Base-by-base conservation (phyloP, 2,329 filamentous ascomycete species). In the Orbilia quercus region DNA sequence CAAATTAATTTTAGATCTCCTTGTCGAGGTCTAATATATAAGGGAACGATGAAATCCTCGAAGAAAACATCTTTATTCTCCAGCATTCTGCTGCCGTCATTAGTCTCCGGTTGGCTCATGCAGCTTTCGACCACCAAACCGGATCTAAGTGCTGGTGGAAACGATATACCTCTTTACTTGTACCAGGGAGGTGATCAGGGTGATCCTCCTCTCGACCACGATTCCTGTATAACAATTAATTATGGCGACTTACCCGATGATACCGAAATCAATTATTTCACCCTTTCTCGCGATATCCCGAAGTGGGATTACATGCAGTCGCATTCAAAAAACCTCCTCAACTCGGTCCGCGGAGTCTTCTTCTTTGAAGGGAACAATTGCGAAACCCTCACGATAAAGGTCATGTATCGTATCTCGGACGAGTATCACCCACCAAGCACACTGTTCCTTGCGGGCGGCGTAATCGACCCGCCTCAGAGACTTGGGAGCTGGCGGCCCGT, bases 81-180 rank as follows among this genome's bases (percentile, higher is more conserved):
- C 22, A 11, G 18, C 1, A 16, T 20, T 6, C 1, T 38, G 5
- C 11, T 18, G 2, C 31, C 50, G 3, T 6, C 31, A 6, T 28
- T 42, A 16, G 58, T 40, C 16, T 58, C 34, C n/a, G 51, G 48
- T 5, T 71, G 66, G 66, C 36, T 63, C 12, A 71, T 71, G 66
- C 66, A 71, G 38, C 44, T 63, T 16, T 28, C 58, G 1, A 63
- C 66, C 7, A 63, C 42, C 3, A 22, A 69, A 40, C 16, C 3
- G 1, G 25, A 47, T 6, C 9, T 12, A 23, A 11, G 1, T 7
- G 20, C 48, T 16, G 16, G 16, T 5, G 14, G 20, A n/a, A 54
- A n/a, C 5, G 14, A 20, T 7, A 4, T 20, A 3, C n/a, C 34
- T 11, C 2, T 28, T 9, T 62, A 55, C 20, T 50, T 71, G 23